phyloP scores from a whole-genome alignment of 129 eudicot genomes.

The Pulicaria dysenterica region DNA sequence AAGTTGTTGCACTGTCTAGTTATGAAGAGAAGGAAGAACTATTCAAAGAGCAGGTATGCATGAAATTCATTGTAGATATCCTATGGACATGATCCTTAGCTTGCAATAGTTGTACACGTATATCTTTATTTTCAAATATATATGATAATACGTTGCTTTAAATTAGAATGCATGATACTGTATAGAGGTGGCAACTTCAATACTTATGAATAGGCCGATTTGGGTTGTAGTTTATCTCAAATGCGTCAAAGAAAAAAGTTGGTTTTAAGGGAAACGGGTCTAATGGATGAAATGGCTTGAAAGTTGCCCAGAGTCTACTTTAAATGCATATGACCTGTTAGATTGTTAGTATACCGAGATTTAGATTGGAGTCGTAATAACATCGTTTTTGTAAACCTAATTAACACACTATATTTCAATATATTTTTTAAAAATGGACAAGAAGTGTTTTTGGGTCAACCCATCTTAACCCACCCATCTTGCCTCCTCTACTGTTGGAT shows the following conservation, averaged over 20 bases:
- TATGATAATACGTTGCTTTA: too few species aligned
- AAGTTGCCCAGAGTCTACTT: not conserved
- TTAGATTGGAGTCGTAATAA: not conserved
- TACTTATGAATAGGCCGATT: not conserved
- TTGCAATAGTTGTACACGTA: not conserved
- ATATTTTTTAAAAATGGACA: not conserved
- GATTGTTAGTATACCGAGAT: not conserved
- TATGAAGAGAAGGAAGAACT: slow-evolving; percentile 99
- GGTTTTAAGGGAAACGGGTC: not conserved
- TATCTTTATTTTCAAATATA: too few species aligned
- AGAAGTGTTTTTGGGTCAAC: not conserved
- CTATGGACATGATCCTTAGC: not conserved
- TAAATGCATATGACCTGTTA: not conserved
- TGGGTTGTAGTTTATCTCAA: not conserved
- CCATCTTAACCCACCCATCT: not conserved
- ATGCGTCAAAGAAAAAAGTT: not conserved
- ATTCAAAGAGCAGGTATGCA: slow-evolving; percentile 87
- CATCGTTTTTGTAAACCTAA: not conserved
- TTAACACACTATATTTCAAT: not conserved
- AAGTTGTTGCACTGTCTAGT: slow-evolving; percentile 95
- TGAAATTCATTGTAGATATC: not conserved
- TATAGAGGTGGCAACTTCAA: too few species aligned
- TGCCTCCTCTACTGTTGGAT: not conserved
- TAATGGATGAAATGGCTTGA: not conserved
- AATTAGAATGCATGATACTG: too few species aligned